These are phyloP conservation scores for Avena sativa DNA, from an alignment of 176 grass and related monocot species.

Conservation along the genomic window DNA sequence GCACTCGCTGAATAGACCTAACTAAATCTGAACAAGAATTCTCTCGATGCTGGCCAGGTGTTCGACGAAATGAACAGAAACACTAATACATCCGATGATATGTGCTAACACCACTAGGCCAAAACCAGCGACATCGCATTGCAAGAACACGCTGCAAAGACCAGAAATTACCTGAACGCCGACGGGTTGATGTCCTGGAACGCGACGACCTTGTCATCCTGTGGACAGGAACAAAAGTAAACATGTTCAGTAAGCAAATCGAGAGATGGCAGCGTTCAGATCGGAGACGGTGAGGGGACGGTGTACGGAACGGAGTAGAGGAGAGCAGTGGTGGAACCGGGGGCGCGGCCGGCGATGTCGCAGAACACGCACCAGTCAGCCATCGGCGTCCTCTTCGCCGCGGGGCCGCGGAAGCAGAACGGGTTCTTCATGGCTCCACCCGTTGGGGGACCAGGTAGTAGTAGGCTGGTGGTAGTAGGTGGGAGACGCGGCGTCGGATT, in stretches of 20 bases:
- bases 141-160: background rate
- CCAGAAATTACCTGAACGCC: slow-evolving; percentile 70
- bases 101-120: background rate
- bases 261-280: background rate
- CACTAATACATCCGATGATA: background rate
- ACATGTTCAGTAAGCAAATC: background rate
- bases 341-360: slow-evolving; percentile 63
- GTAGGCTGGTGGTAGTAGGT: background rate
- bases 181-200: slow-evolving; percentile 89
- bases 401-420: slow-evolving; percentile 56
- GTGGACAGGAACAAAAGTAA: background rate
- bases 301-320: slow-evolving; percentile 75
- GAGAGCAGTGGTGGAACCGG: slow-evolving; percentile 48
- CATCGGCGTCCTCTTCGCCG: slow-evolving; percentile 37
- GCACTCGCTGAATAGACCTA: background rate
- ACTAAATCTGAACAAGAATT: slow-evolving; percentile 8
- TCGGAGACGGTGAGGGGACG: slow-evolving; percentile 2
- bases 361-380: slow-evolving; percentile 76
- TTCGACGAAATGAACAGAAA: slow-evolving; percentile 42
- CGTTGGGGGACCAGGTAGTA: background rate
- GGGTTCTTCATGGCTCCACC: slow-evolving; percentile 39
- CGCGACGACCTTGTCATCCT: slow-evolving; percentile 93
- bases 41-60: background rate
- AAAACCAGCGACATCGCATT: background rate
- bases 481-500: slow-evolving; percentile 43